Evolutionary conservation across 2,329 filamentous ascomycete species (phyloP), one percentile per base, ranked within the genome.

Genomic region (Monosporascus sp.): DNA sequence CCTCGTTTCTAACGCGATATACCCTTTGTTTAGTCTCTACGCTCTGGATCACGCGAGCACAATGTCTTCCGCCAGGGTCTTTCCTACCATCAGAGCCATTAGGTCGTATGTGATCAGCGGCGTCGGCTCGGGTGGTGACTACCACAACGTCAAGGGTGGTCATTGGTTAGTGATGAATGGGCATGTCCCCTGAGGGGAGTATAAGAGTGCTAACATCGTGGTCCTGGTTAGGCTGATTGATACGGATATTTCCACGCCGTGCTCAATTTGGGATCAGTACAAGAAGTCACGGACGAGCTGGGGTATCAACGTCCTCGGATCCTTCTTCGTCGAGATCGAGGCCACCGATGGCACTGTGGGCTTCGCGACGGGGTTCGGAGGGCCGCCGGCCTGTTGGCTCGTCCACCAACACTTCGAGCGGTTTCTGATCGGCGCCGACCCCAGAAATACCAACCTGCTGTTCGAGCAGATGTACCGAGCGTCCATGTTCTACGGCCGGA

Each of bases 391-490:
- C 38, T 96, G 92, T 75, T 97, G 92, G 92, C 82, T 97, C 50
- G 88, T 94, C 43, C 88, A 93, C 66, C 88, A 95, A 72, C 92
- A 97, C 74, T 96, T 97, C 69, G 88, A 94, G 72, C 84, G 92
- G 58, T 97, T 97, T 79, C 75, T 97, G 56, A 80, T 96, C 62
- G 91, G 91, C 43, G 86, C 89, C 63, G 92, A 97, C 70, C 91
- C 91, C 11, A 82, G 92, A 63, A 91, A 97, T 68, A 95, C 90
- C 51, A 96, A 96, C 72, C 82, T 92, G 58, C 78, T 97, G 31
- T 97, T 95, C 68, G 92, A 97, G 76, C 91, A 95, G 71, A 96
- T 97, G 92, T 97, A 96, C 77, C 86, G 91, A 55, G 89, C 82
- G 2, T 95, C 91, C 61, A 95, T 96, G 89, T 97, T 96, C 78